A percentile compares a stretch with the other conserved stretches of the same genome.
Evolutionary conservation across 2,329 filamentous ascomycete genomes (phyloP).

Genomic region (Aureobasidium sp.): DNA sequence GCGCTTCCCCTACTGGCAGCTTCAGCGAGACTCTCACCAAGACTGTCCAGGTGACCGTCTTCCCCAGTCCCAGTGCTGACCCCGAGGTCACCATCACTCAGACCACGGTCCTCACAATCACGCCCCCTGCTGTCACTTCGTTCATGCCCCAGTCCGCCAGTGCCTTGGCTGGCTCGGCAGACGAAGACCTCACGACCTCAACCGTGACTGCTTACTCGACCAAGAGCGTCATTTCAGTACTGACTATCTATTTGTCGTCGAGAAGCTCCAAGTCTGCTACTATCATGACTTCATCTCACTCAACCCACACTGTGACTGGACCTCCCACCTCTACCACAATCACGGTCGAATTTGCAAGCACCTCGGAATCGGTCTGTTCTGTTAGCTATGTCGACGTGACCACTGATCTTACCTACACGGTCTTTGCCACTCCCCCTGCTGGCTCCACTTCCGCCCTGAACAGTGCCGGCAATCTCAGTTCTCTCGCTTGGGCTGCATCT

Average conservation of each 20-base stretch:
- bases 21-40: conserved; percentile 5
- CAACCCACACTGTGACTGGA: neutral
- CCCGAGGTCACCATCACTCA: neutral
- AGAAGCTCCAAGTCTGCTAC: neutral
- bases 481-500: neutral
- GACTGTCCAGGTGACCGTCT: conserved; percentile 10
- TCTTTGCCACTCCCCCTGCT: neutral
- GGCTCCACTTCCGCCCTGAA: neutral
- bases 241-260: neutral
- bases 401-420: conserved; percentile 5
- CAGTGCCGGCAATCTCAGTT: neutral
- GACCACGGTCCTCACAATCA: conserved; percentile 1
- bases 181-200: neutral
- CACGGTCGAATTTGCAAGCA: neutral
- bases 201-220: neutral
- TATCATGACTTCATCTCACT: neutral
- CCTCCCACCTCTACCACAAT: neutral
- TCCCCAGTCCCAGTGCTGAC: neutral
- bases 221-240: neutral
- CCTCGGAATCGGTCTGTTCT: neutral
- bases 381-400: conserved; percentile 3
- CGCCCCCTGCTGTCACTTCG: conserved; percentile 18
- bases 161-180: neutral
- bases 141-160: conserved; percentile 11
- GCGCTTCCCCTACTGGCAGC: conserved; percentile 15